These are phyloP conservation scores for Rhodomyrtus psidioides DNA, from an alignment of 441 rosid genomes.

Conservation along the genomic window DNA sequence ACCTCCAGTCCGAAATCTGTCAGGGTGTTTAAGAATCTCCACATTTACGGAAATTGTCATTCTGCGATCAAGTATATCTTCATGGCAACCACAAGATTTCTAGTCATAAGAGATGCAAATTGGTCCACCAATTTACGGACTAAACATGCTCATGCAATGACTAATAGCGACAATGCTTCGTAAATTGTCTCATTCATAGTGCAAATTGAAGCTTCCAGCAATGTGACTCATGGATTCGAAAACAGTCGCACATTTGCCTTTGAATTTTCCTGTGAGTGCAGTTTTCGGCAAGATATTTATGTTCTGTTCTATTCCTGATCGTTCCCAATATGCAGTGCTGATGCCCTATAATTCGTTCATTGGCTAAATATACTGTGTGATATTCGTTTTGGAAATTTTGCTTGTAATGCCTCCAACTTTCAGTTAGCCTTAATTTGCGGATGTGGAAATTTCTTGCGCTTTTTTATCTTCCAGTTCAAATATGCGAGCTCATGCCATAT, in stretches of 20 bases:
- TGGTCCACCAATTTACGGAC: too few species aligned
- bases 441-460: neutral
- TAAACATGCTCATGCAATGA: neutral
- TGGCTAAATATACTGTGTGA: neutral
- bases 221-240: neutral
- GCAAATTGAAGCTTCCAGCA: neutral
- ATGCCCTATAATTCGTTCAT: neutral
- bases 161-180: neutral
- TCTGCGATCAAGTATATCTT: too few species aligned
- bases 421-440: neutral
- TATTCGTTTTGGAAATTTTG: neutral
- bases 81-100: too few species aligned
- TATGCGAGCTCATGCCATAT: neutral
- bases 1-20: constrained; percentile 33
- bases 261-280: neutral
- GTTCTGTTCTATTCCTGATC: neutral
- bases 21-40: constrained; percentile 32
- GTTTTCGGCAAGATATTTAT: neutral
- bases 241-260: neutral
- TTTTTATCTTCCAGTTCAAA: neutral
- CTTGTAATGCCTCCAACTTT: neutral
- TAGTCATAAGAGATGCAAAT: neutral
- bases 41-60: too few species aligned
- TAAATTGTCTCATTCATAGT: neutral
- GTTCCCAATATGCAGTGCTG: neutral